phyloP scores from a whole-genome alignment of 345 rosid genomes.

The Populus nigra region DNA sequence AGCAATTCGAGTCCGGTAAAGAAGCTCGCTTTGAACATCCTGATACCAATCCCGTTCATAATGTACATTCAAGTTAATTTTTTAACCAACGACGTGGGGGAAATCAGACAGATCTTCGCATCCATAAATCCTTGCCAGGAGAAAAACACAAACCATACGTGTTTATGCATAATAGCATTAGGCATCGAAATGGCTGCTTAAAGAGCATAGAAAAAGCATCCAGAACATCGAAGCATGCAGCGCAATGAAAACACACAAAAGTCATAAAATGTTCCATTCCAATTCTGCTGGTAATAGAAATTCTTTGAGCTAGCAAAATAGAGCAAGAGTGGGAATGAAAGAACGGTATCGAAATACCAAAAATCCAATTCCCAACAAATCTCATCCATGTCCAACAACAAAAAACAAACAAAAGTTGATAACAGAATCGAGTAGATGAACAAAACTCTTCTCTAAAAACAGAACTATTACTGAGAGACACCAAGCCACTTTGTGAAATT shows the following conservation, averaged over 20 bases:
- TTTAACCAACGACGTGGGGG: no score
- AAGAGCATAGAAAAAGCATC: neutral
- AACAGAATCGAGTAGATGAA: neutral
- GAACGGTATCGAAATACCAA: neutral
- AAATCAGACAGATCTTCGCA: no score
- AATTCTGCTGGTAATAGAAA: neutral
- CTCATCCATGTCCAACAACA: neutral
- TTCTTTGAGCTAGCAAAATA: neutral
- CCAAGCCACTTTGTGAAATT: constrained; percentile 87
- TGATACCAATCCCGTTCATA: no score
- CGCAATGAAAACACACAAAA: neutral
- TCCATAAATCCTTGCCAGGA: no score
- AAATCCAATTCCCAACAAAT: neutral
- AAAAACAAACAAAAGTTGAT: neutral
- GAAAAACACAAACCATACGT: no score
- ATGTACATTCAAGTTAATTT: no score
- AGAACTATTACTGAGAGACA: constrained; percentile 50
- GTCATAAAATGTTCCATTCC: neutral
- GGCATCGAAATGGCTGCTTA: no score
- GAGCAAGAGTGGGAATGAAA: neutral
- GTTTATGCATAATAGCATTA: no score
- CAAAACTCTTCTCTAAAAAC: constrained; percentile 3
- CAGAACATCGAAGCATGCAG: neutral
- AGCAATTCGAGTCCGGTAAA: no score
- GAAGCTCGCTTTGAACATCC: no score